Conservation (phyloP, 257 asterid species). For the Solanum habrochaites region DNA sequence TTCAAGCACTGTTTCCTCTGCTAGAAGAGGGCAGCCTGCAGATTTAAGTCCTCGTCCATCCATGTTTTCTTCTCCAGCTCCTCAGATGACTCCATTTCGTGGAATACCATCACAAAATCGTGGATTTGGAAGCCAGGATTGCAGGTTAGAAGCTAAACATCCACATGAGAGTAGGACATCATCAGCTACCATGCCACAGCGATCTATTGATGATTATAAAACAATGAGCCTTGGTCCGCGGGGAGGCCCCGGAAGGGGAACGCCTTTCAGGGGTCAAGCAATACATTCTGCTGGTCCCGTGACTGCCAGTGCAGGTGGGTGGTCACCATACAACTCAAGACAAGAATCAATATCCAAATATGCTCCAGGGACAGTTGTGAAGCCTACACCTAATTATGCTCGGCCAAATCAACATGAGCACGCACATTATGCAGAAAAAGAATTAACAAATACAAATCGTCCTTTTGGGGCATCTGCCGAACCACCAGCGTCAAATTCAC, state of each 20-base stretch:
- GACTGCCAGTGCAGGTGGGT: background rate
- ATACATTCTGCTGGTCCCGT: background rate
- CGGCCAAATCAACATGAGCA: background rate
- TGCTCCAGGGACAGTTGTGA: background rate
- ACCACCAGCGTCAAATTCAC: background rate
- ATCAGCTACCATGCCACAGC: constrained; percentile 2
- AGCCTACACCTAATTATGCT: background rate
- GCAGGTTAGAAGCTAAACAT: constrained; percentile 1
- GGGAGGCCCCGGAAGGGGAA: constrained; percentile 8
- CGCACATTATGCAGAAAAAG: background rate
- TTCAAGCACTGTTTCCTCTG: constrained; percentile 5
- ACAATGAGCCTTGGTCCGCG: background rate
- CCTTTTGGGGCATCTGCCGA: background rate
- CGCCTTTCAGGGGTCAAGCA: constrained; percentile 5
- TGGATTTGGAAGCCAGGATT: constrained; percentile 12
- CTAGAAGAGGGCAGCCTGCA: constrained; percentile 7
- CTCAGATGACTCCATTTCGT: constrained; percentile 1
- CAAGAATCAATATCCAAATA: constrained; percentile 1
- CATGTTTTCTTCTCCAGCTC: constrained; percentile 3
- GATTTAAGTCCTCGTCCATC: constrained; percentile 8
- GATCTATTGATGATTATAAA: background rate
- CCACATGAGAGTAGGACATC: background rate
- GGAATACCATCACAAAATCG: constrained; percentile 3
- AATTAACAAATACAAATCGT: background rate
- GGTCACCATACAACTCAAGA: background rate